Conservation (phyloP, 1,284 basidiomycete genomes). For the Sphagnurus paluster region DNA sequence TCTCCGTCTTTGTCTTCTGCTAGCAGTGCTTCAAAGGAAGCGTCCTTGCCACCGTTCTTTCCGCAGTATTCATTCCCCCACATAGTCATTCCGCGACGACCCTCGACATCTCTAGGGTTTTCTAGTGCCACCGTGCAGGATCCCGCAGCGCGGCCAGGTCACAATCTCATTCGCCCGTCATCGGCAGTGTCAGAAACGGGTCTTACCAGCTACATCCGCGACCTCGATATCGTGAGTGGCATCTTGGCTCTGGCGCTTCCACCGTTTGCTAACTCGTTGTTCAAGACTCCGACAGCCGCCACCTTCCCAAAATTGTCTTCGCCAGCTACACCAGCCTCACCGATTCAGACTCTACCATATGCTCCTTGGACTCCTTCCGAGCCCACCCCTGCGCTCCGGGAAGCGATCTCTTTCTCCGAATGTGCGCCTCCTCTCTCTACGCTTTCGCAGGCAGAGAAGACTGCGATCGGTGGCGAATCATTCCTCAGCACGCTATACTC, state of each 20-base stretch:
- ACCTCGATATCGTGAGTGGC: constrained; percentile 22
- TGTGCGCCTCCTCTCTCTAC: constrained; percentile 1
- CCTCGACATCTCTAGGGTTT: constrained; percentile 36
- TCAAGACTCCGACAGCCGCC: constrained; percentile 21
- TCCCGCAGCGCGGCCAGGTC: constrained; percentile 10
- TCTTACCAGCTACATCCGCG: constrained; percentile 19
- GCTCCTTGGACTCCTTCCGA: constrained; percentile 3
- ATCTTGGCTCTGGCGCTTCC: neutral
- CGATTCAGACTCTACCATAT: neutral
- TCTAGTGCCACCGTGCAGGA: constrained; percentile 10
- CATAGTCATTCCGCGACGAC: constrained; percentile 26
- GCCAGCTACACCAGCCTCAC: constrained; percentile 10
- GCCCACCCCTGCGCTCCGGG: constrained; percentile 3
- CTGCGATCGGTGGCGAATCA: constrained; percentile 4
- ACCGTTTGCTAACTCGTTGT: constrained; percentile 6
- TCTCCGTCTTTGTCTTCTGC: constrained; percentile 20
- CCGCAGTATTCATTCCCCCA: constrained; percentile 27
- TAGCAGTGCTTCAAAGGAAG: constrained; percentile 13
- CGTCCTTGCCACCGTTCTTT: constrained; percentile 23
- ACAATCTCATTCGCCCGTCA: constrained; percentile 23
- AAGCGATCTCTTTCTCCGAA: constrained; percentile 9
- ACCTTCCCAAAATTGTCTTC: constrained; percentile 17
- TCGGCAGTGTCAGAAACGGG: constrained; percentile 25
- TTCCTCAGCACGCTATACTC: constrained; percentile 14
- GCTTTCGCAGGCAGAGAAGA: neutral